Percentiles rank a stretch among this genome's conserved stretches.
Evolutionary conservation across 148 eudicot genomes (phyloP).

Genomic region (Heliosperma pusillum): DNA sequence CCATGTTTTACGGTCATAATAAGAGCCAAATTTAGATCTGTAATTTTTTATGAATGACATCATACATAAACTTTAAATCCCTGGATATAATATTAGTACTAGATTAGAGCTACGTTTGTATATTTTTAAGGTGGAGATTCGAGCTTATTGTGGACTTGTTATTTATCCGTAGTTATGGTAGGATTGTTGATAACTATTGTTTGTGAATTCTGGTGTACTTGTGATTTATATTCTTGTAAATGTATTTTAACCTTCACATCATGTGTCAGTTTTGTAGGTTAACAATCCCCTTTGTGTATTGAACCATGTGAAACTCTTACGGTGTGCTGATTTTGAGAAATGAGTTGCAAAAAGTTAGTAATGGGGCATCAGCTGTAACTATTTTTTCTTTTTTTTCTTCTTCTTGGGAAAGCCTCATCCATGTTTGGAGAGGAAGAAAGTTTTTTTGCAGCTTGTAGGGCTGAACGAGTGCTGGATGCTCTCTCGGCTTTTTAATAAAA

Average conservation of each 20-base stretch:
- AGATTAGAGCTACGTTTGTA: too few species aligned
- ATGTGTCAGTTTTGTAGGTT: neutral
- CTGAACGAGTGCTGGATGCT: neutral
- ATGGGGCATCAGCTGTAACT: too few species aligned
- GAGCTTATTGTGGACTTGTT: too few species aligned
- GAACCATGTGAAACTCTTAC: too few species aligned
- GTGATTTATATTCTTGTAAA: neutral
- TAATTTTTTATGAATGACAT: too few species aligned
- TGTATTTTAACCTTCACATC: neutral
- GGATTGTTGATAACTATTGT: neutral
- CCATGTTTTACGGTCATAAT: neutral
- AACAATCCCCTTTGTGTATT: too few species aligned
- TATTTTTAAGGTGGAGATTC: neutral
- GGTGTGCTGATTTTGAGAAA: too few species aligned
- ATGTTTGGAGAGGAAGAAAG: neutral
- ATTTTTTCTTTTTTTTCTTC: too few species aligned
- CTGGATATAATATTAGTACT: neutral
- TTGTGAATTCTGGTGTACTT: neutral
- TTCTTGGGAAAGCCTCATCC: neutral
- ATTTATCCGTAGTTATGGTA: neutral
- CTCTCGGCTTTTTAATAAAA: neutral
- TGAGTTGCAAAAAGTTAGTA: too few species aligned
- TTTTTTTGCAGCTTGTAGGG: neutral
- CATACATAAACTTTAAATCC: neutral
- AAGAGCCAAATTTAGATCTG: neutral